Base-by-base conservation (phyloP, 148 eudicot genomes). In the Nepenthes mirabilis region DNA sequence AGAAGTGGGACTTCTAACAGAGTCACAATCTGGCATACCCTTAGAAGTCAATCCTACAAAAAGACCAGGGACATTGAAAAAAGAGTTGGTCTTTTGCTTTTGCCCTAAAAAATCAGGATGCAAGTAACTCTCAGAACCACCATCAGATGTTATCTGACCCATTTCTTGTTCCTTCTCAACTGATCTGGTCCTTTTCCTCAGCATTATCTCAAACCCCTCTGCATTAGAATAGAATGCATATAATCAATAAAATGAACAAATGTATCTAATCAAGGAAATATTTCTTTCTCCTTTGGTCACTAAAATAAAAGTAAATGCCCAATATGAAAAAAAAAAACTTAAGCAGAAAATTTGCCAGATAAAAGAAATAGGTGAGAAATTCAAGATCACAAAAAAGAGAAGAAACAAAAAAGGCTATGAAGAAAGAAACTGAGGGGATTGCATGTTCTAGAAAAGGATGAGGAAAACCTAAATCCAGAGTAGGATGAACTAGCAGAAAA, bases 1-100 rank as follows among this genome's bases (percentile, higher is more conserved):
- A 52, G 97, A 91, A 55, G 97, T 91, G 9, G 97, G 97, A 68
- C 97, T 91, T 63, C 86, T 83, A 64, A 78, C 86, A 14, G 97
- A 87, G 76, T 91, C 95, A 68, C 73, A 83, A 67, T 91, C 97
- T 43, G 79, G 73, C 52, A 51, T 52, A 65, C 57, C 69, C 67
- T 69, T 80, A 12, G 95, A 87, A 65, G 72, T 80, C 37, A 85
- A 74, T 61, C 93, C 97, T 48, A 91, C 82, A 78, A 76, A 78
- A 4, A 88, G 69, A 68, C 90, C 84, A 75, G 88, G 78, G 32
- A 70, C 77, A 74, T 62, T 83, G 71, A 82, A 81, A 74, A 87
- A 80, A 55, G 95, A 80, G 57, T 65, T 81, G 62, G 75, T 81
- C 79, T 85, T 84, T 58, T 81, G 82, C 70, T 78, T 87, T 72